phyloP scores from a whole-genome alignment of 371 early-diverging fungal species.

The Apophysomyces elegans region DNA sequence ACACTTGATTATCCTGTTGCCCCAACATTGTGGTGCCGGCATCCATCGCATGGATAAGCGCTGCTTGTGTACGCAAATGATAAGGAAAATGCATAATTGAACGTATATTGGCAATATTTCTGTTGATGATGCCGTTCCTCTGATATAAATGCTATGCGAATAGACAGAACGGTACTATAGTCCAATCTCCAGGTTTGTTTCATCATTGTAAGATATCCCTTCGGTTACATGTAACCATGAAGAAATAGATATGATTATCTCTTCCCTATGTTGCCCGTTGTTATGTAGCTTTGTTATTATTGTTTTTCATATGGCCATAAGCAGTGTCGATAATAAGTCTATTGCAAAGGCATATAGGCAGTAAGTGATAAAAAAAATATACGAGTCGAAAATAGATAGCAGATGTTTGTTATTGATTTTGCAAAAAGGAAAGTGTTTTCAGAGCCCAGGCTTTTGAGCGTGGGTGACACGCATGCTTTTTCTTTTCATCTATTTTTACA shows the following conservation, averaged over 20 bases:
- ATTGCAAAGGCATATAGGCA: neutral
- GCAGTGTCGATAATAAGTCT: neutral
- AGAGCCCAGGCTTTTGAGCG: conserved; percentile 4
- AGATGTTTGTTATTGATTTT: conserved; percentile 1
- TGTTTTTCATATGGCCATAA: conserved; percentile 8
- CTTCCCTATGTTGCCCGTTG: too few relatives aligned
- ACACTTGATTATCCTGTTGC: too few relatives aligned
- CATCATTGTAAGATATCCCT: neutral
- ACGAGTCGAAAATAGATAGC: neutral
- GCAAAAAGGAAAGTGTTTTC: conserved; percentile 10
- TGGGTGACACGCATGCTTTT: conserved; percentile 8
- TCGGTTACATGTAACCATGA: too few relatives aligned
- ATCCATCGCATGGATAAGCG: too few relatives aligned
- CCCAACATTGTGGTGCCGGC: too few relatives aligned
- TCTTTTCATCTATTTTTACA: neutral
- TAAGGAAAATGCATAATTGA: too few relatives aligned
- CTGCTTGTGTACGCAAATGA: too few relatives aligned
- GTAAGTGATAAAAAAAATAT: neutral
- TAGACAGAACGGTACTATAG: too few relatives aligned
- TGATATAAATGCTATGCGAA: too few relatives aligned
- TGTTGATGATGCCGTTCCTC: too few relatives aligned
- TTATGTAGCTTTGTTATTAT: conserved; percentile 2
- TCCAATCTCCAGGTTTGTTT: conserved; percentile 1
- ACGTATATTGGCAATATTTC: too few relatives aligned
- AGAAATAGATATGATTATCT: too few relatives aligned